Evolutionary conservation across 148 eudicot species (phyloP), one percentile per base, ranked within the genome.

Genomic region (Nyssa sinensis): DNA sequence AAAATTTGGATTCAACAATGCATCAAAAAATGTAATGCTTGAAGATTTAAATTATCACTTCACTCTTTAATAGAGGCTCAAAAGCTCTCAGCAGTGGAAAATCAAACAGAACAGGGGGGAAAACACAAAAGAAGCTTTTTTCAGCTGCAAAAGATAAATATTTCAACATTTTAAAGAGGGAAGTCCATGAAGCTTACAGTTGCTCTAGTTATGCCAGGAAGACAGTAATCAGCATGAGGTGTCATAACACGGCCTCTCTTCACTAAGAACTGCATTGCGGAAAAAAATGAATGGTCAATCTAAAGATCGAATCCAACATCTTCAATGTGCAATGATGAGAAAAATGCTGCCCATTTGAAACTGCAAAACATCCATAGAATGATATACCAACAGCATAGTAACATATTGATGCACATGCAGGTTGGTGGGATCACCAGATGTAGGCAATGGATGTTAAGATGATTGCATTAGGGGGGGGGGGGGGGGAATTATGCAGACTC

Each of bases 141-240:
- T 39, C 11, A 11, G 11, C 44, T 39, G n/a, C 33, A 23, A 32
- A 62, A 33, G 51, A 70, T 27, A 62, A 64, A 32, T 25, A 31
- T 21, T 16, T 28, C 51, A 41, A 63, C 37, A 63, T 39, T 66
- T 49, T 41, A 12, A 34, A 35, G 35, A 72, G 74, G 57, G 23
- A 11, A 71, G 10, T 33, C 70, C 55, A n/a, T 67, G 25, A 61
- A 61, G 78, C 99, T 89, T 85, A 95, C 99, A 65, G 99, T 89
- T 66, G 97, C 89, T 61, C 99, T 91, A 76, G 99, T 95, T 77
- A 95, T 85, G 67, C 99, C 99, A 69, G 99, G 97, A 81, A 95
- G 97, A 81, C 99, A 95, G 69, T 93, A 92, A 82, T 95, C 99
- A 78, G 96, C 94, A 86, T 86, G 94, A 71, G 99, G 99, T 62